phyloP scores from a whole-genome alignment of 129 eudicot species.

The Helianthus tuberosus region DNA sequence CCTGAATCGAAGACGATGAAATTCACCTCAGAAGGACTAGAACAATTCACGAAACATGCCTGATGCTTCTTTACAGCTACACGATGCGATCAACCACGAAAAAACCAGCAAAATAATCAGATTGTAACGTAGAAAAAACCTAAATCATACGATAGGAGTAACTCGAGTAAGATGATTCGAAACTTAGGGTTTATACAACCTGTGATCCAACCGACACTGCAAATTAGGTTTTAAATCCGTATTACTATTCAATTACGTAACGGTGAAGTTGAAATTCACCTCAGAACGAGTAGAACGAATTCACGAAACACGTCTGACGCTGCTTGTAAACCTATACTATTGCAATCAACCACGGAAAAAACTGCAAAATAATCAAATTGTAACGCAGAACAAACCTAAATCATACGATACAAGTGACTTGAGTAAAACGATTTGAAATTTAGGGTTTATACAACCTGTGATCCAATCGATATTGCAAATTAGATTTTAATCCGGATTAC shows the following conservation, averaged over 20 bases:
- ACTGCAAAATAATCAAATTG: slow-evolving; percentile 16
- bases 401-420: neutral
- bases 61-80: neutral
- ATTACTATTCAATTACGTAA: slow-evolving; percentile 1
- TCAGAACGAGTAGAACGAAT: neutral
- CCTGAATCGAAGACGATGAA: slow-evolving; percentile 16
- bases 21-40: neutral
- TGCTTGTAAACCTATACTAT: slow-evolving; percentile 6
- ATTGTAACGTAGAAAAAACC: neutral
- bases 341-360: slow-evolving; percentile 14
- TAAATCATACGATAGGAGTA: neutral
- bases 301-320: slow-evolving; percentile 7
- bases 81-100: slow-evolving; percentile 7
- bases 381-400: slow-evolving; percentile 6
- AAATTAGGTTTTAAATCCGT: slow-evolving; percentile 5
- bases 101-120: slow-evolving; percentile 18
- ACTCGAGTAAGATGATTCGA: slow-evolving; percentile 3
- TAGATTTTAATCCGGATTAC: slow-evolving; percentile 6
- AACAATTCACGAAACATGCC: neutral
- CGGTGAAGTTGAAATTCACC: slow-evolving; percentile 11
- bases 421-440: neutral
- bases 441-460: slow-evolving; percentile 18
- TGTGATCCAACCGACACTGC: slow-evolving; percentile 2
- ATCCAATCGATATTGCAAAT: slow-evolving; percentile 3
- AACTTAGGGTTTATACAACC: slow-evolving; percentile 20